Evolutionary conservation across 768 basidiomycete genomes (phyloP), one percentile per base, ranked within the genome.

Genomic region (Mycena vitilis): DNA sequence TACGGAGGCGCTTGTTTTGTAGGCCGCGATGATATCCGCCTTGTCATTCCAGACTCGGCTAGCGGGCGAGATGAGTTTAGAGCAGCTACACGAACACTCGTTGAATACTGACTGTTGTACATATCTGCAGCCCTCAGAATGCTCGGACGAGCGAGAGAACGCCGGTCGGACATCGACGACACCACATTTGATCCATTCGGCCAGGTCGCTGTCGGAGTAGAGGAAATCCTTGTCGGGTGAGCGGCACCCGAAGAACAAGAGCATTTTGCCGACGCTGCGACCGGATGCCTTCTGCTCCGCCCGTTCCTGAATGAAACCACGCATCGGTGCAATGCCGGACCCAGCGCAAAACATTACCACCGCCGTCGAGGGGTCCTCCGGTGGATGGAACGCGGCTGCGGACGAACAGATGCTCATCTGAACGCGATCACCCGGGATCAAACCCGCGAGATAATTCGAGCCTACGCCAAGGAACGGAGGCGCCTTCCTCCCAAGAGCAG

Each of bases 251-350:
- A 85, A 85, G 80, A 85, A 87, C 42, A 86, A 72, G 23, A 84
- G 62, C 55, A 79, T 78, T 66, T 76, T 73, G 6, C 81, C 83
- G 10, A 85, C 81, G 23, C 81, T 76, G 15, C 84, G 73, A 1
- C 84, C 84, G 11, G 81, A 78, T 34, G 75, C 73, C 74, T 82
- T 84, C 73, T 86, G 84, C 58, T 79, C 71, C 22, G 83, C 82
- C 8, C 86, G 80, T 68, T 86, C 86, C 73, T 86, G 85, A 48
- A 87, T 78, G 77, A 87, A 87, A 1, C 82, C 84, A 47, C 85
- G 79, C 81, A 87, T 83, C 1, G 86, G 86, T 5, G 86, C 82
- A 16, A 87, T 69, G 5, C 86, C 86, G 4, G 83, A 80, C 8
- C 86, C 86, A 22, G 83, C 83, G 42, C 81, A 82, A 70, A 84